phyloP scores from a whole-genome alignment of 2,329 filamentous ascomycete genomes.

The Aschersonia sp. region DNA sequence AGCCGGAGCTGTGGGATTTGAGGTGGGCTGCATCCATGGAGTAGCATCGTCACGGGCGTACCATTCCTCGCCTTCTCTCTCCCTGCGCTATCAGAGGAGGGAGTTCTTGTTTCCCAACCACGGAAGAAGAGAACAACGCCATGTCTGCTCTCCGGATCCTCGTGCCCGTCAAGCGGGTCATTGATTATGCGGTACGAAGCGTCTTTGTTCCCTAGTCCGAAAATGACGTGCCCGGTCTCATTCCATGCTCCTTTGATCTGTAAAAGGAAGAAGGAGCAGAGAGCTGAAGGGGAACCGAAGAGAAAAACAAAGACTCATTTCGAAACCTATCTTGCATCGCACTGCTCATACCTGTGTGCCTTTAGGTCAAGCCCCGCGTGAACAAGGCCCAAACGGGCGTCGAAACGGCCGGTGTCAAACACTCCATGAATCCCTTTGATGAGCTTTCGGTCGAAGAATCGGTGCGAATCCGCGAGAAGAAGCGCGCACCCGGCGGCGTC shows the following conservation, averaged over 20 bases:
- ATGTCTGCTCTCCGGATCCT: slow-evolving; percentile 61
- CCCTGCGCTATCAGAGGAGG: neutral
- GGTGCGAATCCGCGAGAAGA: slow-evolving; percentile 83
- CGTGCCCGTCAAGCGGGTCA: slow-evolving; percentile 70
- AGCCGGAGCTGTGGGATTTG: neutral
- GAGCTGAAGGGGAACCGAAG: neutral
- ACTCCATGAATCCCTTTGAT: slow-evolving; percentile 98
- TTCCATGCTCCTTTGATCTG: neutral
- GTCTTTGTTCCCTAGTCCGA: neutral
- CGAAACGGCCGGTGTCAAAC: slow-evolving; percentile 86
- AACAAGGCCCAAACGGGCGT: slow-evolving; percentile 70
- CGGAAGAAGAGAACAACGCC: neutral
- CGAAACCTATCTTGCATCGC: no score
- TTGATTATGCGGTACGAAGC: slow-evolving; percentile 63
- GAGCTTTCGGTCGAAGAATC: slow-evolving; percentile 96
- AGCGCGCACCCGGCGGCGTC: slow-evolving; percentile 56
- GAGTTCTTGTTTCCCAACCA: neutral
- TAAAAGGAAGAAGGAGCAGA: neutral
- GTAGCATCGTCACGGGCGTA: no score
- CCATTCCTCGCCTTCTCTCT: neutral
- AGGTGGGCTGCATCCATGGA: neutral
- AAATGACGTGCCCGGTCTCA: neutral
- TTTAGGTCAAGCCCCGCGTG: slow-evolving; percentile 52
- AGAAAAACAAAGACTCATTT: slow-evolving; percentile 1
- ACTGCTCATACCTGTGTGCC: slow-evolving; percentile 3